Evolutionary conservation across 306 rosid genomes (phyloP).

Genomic region (Pterocarpus santalinus): DNA sequence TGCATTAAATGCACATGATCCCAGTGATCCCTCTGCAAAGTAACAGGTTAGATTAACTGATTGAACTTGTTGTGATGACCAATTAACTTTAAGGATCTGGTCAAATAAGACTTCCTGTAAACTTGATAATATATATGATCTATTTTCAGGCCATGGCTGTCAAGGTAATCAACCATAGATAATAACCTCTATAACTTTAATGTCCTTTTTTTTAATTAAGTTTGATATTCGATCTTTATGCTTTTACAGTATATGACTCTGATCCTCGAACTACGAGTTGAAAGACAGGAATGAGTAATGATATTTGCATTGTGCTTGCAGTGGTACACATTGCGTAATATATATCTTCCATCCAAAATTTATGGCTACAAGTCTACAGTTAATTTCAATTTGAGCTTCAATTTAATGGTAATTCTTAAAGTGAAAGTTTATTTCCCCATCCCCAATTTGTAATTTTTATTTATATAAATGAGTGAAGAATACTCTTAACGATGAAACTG

Average conservation of each 20-base stretch:
- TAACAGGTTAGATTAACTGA: slow-evolving; percentile 20
- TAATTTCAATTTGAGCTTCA: too few relatives aligned
- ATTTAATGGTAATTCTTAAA: too few relatives aligned
- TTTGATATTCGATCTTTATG: slow-evolving; percentile 19
- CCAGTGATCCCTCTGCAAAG: slow-evolving; percentile 60
- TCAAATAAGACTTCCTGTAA: slow-evolving; percentile 28
- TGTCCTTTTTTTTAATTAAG: neutral
- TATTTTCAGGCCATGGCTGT: neutral
- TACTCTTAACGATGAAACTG: too few relatives aligned
- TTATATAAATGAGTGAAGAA: too few relatives aligned
- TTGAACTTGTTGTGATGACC: slow-evolving; percentile 38
- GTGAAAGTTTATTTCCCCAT: too few relatives aligned
- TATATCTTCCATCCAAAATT: neutral
- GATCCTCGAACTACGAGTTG: slow-evolving; percentile 35
- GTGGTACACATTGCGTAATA: neutral
- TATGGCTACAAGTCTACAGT: too few relatives aligned
- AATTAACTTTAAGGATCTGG: slow-evolving; percentile 36
- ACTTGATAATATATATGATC: neutral
- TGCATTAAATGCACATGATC: slow-evolving; percentile 78
- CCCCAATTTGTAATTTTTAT: neutral
- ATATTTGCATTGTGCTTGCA: slow-evolving; percentile 1
- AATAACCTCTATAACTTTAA: neutral
- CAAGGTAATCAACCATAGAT: neutral
- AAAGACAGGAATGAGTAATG: neutral
- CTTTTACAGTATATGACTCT: slow-evolving; percentile 33